phyloP scores from a whole-genome alignment of 106 monocot genomes.

The Phalaenopsis aphrodite region DNA sequence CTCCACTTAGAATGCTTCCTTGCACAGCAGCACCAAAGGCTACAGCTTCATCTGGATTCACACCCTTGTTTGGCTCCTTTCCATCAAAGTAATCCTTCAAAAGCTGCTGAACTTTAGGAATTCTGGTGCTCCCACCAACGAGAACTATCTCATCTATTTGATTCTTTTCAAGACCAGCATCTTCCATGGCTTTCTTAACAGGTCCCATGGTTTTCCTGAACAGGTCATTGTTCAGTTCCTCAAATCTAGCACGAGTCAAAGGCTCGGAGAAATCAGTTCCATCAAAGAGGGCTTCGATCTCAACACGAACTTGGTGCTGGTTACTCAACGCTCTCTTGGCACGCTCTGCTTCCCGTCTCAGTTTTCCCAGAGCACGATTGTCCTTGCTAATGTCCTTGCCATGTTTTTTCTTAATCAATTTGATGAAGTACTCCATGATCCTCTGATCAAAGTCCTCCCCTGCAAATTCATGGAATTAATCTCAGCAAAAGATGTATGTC shows the following conservation, averaged over 20 bases:
- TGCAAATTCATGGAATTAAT: not conserved
- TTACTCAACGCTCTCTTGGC: conserved; percentile 38
- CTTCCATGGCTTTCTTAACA: conserved; percentile 30
- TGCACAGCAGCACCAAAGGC: conserved; percentile 25
- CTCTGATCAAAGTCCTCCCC: conserved; percentile 38
- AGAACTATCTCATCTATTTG: conserved; percentile 38
- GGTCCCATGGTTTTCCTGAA: conserved; percentile 33
- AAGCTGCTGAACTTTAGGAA: conserved; percentile 37
- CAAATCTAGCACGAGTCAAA: conserved; percentile 22
- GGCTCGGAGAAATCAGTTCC: conserved; percentile 29
- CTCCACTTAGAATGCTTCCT: conserved; percentile 30
- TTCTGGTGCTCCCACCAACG: conserved; percentile 29
- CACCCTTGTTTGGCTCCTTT: conserved; percentile 29
- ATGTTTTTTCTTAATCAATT: conserved; percentile 30
- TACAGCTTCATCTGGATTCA: conserved; percentile 35
- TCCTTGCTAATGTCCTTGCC: conserved; percentile 43
- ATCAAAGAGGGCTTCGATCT: conserved; percentile 27
- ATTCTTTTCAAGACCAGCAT: conserved; percentile 26
- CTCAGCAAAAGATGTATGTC: not conserved
- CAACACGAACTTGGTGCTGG: conserved; percentile 31
- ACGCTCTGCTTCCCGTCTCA: conserved; percentile 33
- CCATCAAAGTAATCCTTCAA: conserved; percentile 32
- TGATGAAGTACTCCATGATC: conserved; percentile 38
- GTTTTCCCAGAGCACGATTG: conserved; percentile 33
- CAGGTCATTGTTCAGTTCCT: conserved; percentile 29